Evolutionary conservation across 495 filamentous ascomycete species (phyloP).

Genomic region (Niebla homalea): DNA sequence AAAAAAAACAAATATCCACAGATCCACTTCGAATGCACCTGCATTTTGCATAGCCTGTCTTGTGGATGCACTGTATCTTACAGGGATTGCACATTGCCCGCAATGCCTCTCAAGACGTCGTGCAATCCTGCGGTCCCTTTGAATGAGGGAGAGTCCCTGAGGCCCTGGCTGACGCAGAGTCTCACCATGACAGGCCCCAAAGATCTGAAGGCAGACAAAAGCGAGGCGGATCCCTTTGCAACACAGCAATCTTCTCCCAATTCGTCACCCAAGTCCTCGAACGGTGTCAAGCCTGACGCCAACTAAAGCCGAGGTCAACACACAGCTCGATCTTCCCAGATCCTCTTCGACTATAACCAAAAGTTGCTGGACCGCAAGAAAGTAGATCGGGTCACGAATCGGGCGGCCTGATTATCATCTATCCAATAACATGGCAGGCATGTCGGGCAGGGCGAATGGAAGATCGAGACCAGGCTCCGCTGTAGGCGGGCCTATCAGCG

Average conservation of each 20-base stretch:
- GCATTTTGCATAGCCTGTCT: too few species aligned
- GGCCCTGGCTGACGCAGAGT: not conserved
- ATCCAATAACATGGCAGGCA: constrained; percentile 21
- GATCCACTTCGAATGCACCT: too few species aligned
- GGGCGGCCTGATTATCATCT: constrained; percentile 4
- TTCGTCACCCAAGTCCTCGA: constrained; percentile 9
- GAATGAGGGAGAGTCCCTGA: not conserved
- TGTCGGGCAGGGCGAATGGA: constrained; percentile 10
- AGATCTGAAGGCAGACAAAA: not conserved
- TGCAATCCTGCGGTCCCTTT: not conserved
- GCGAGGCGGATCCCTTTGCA: not conserved
- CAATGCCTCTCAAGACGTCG: not conserved
- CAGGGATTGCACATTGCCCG: not conserved
- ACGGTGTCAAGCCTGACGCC: not conserved
- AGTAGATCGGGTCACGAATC: constrained; percentile 20
- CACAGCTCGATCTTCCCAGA: not conserved
- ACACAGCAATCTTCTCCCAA: constrained; percentile 14
- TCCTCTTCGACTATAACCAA: constrained; percentile 4
- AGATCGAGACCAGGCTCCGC: constrained; percentile 20
- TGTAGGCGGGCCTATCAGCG: constrained; percentile 20
- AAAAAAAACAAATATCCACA: too few species aligned
- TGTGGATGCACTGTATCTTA: not conserved
- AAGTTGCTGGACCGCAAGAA: constrained; percentile 14
- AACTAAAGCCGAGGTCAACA: not conserved
- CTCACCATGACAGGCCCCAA: constrained; percentile 2